These are phyloP conservation scores for Singerocomus inundabilis DNA, from an alignment of 1,284 basidiomycete species.

Conservation along the genomic window DNA sequence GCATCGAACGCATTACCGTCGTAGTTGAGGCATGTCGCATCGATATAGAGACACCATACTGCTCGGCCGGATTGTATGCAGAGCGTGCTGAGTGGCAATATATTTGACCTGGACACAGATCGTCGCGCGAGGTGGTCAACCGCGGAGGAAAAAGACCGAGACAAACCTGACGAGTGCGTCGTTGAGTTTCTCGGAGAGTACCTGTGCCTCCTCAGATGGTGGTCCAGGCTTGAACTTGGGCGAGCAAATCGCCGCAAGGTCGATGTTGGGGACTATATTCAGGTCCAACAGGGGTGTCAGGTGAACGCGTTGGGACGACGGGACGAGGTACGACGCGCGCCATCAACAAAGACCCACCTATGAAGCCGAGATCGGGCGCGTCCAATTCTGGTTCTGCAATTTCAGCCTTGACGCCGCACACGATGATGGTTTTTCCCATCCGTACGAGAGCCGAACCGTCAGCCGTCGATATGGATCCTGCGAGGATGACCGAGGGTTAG, in stretches of 20 bases:
- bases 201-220: slow-evolving; percentile 88
- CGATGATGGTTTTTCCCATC: slow-evolving; percentile 87
- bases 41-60: slow-evolving; percentile 91
- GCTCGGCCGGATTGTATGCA: slow-evolving; percentile 80
- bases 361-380: slow-evolving; percentile 70
- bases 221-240: slow-evolving; percentile 94
- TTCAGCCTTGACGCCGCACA: slow-evolving; percentile 95
- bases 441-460: slow-evolving; percentile 87
- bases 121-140: not conserved
- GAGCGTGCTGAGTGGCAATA: slow-evolving; percentile 67
- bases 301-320: not conserved
- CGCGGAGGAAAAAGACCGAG: not conserved
- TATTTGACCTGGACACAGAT: slow-evolving; percentile 54
- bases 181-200: slow-evolving; percentile 79
- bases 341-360: slow-evolving; percentile 56
- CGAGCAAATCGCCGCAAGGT: slow-evolving; percentile 90
- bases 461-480: slow-evolving; percentile 80
- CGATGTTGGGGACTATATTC: slow-evolving; percentile 74
- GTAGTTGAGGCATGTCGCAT: slow-evolving; percentile 93
- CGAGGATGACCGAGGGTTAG: not conserved
- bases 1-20: slow-evolving; percentile 96
- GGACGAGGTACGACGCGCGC: not conserved
- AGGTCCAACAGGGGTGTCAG: not conserved
- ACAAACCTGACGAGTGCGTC: slow-evolving; percentile 73
- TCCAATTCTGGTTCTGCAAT: slow-evolving; percentile 85